Conservation (phyloP, 345 rosid genomes). For the Lepidium didymum region DNA sequence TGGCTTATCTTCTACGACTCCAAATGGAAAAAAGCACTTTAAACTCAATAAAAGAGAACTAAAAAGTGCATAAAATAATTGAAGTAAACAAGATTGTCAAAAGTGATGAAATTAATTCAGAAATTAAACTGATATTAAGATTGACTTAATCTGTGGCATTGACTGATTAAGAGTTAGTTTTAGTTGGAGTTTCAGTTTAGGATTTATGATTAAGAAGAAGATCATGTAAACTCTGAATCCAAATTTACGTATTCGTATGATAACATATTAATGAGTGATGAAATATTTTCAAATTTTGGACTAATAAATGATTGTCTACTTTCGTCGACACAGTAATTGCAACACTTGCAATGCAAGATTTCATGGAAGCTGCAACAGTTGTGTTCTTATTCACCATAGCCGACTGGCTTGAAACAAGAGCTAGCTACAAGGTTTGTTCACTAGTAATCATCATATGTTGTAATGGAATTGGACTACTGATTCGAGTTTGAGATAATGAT, state of each 20-base stretch:
- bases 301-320: neutral
- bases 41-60: neutral
- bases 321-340: slow-evolving; percentile 50
- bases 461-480: neutral
- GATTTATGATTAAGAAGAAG: neutral
- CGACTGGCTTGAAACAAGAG: slow-evolving; percentile 88
- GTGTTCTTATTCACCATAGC: slow-evolving; percentile 81
- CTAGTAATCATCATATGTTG: neutral
- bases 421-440: slow-evolving; percentile 71
- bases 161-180: neutral
- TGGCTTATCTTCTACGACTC: slow-evolving; percentile 8
- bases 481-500: neutral
- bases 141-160: neutral
- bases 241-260: neutral
- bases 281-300: neutral
- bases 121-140: neutral
- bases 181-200: neutral
- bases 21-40: neutral
- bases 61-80: neutral
- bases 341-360: slow-evolving; percentile 74
- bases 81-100: neutral
- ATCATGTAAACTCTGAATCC: neutral
- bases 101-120: neutral
- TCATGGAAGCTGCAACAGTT: slow-evolving; percentile 70
- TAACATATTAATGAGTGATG: neutral